These are phyloP conservation scores for Aureobasidium pullulans DNA, from an alignment of 2,329 filamentous ascomycete species.

Conservation along the genomic window DNA sequence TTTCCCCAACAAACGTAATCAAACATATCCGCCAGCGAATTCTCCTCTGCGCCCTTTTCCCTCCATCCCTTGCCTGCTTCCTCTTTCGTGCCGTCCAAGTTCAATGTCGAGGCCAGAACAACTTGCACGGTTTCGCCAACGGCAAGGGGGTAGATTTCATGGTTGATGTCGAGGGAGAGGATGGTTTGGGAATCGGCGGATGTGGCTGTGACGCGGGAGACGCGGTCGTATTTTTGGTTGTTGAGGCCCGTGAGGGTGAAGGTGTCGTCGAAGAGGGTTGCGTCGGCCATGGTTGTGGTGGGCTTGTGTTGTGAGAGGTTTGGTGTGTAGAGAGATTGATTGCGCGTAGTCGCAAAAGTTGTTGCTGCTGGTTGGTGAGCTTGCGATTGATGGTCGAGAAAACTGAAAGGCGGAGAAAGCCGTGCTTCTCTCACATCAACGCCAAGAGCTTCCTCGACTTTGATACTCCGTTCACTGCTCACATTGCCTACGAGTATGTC, in stretches of 20 bases:
- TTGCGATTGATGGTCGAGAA: neutral
- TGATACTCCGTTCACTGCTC: no score
- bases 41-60: constrained; percentile 50
- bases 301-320: neutral
- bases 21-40: constrained; percentile 65
- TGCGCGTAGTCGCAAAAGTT: neutral
- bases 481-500: no score
- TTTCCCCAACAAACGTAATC: constrained; percentile 87
- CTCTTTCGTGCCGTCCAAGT: constrained; percentile 69
- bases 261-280: constrained; percentile 86
- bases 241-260: constrained; percentile 78
- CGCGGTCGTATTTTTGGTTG: constrained; percentile 88
- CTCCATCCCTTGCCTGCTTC: constrained; percentile 55
- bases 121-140: constrained; percentile 71
- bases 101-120: constrained; percentile 75
- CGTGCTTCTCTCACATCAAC: neutral
- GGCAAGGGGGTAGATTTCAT: constrained; percentile 74
- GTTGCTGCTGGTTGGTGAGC: neutral
- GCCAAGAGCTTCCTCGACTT: neutral
- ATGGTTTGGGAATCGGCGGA: constrained; percentile 67
- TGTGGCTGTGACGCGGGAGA: constrained; percentile 73
- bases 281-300: constrained; percentile 63
- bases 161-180: constrained; percentile 88
- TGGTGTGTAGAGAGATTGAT: neutral
- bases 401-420: no score